phyloP scores from a whole-genome alignment of 371 early-diverging fungal species.

The Apophysomyces sp. region DNA sequence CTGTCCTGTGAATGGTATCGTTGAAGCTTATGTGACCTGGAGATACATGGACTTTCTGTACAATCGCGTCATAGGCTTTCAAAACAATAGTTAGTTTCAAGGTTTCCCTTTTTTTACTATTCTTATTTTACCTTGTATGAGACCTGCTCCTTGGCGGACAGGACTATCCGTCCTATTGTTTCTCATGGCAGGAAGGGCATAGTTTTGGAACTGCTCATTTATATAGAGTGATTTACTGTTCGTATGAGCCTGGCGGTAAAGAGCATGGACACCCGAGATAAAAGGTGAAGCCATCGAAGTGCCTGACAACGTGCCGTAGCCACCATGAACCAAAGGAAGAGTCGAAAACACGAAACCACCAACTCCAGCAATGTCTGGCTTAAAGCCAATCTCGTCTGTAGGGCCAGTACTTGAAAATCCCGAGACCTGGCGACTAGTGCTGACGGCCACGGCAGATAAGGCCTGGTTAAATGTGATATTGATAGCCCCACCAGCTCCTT shows the following conservation, averaged over 20 bases:
- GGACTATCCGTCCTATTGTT: slow-evolving; percentile 23
- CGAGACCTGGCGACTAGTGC: slow-evolving; percentile 33
- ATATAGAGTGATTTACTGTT: slow-evolving; percentile 1
- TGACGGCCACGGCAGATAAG: slow-evolving; percentile 5
- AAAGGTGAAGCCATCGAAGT: slow-evolving; percentile 67
- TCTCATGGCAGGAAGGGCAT: slow-evolving; percentile 26
- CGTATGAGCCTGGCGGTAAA: slow-evolving; percentile 46
- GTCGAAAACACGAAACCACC: slow-evolving; percentile 73
- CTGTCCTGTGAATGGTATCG: slow-evolving; percentile 39
- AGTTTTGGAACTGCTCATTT: slow-evolving; percentile 40
- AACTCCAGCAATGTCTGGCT: slow-evolving; percentile 58
- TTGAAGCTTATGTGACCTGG: slow-evolving; percentile 67
- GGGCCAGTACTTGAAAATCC: slow-evolving; percentile 43
- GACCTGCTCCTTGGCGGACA: slow-evolving; percentile 69
- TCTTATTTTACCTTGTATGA: slow-evolving; percentile 51
- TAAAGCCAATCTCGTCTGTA: slow-evolving; percentile 24
- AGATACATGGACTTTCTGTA: slow-evolving; percentile 40
- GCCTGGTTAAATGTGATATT: slow-evolving; percentile 2
- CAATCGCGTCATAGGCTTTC: slow-evolving; percentile 53
- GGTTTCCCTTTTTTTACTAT: neutral
- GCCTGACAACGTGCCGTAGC: slow-evolving; percentile 63
- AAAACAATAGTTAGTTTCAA: neutral
- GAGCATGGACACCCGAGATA: slow-evolving; percentile 61
- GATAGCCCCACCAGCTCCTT: neutral
- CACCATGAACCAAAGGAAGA: slow-evolving; percentile 24